Evolutionary conservation across 306 rosid genomes (phyloP), one percentile per base, ranked within the genome.

Genomic region (Castanospermum australe): DNA sequence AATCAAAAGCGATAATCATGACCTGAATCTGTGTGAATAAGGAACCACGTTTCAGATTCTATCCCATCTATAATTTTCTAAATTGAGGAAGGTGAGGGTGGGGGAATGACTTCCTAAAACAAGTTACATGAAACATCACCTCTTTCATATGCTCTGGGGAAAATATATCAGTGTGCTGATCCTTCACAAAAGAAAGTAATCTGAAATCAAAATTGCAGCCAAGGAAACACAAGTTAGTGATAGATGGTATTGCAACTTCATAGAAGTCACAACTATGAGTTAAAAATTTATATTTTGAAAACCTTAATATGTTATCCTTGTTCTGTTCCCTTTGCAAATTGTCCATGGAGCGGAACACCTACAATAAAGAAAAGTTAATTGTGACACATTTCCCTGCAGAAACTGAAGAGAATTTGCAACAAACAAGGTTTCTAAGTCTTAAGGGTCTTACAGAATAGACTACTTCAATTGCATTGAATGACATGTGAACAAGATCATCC

Each of bases 281-380:
- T 9, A 64, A 59, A 4, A 77, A 38, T n/a, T 20, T 48, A 14
- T 36, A 56, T 14, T 41, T 50, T 14, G 11, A 39, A 57, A 84
- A 95, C 99, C 99, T 93, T 28, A 59, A 72, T 28, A 95, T 61
- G 48, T 5, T 66, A 7, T 85, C 86, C 83, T 77, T 86, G 57
- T 73, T 79, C 77, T 78, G 85, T 59, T 88, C 87, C 86, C 87
- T 95, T 20, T 78, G 82, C 33, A 61, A 67, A 48, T 61, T 18
- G 38, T 82, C 86, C 94, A 88, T 86, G 67, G 91, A 84, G 81
- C 84, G 60, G 73, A 90, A 89, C 66, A 78, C 98, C 99, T 95
- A 84, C 75, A 78, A 77, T 9, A 25, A 82, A 84, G 57, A 71
- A 73, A 24, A 66, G 72, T 45, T 5, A 22, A 54, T 70, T 6